Evolutionary conservation across 768 basidiomycete genomes (phyloP), one percentile per base, ranked within the genome.

Genomic region (Suillus cothurnatus): DNA sequence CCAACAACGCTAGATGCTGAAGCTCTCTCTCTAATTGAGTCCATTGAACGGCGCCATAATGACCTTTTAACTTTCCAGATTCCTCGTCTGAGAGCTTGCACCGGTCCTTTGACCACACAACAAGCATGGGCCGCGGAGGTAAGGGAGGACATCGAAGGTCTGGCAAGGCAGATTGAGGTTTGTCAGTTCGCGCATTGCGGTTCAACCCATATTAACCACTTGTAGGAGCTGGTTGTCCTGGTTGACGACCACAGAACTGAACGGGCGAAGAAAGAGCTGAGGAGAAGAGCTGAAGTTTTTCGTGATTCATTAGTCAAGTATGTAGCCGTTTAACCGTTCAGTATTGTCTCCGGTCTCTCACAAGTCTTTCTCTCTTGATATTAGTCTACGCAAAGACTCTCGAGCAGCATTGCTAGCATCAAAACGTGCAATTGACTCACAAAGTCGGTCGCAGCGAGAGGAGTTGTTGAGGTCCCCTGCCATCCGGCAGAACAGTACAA

Each of bases 71-170:
- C 87, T 14, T 88, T 87, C 69, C 92, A 94, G 74, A 82, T 97
- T 39, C 92, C 94, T 1, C 86, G 91, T 2, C 80, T 97, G 59
- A 81, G 83, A 11, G 71, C 79, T 61, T 96, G 92, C 74, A 80
- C 76, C 11, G 93, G 91, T 0, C 90, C 94, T 1, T 78, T 92
- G 12, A 74, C 82, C 0, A 72, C 86, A 3, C 95, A 97, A 69
- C 90, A 95, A 72, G 84, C 86, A 57, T 81, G 90, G 61, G 87
- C 88, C 1, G 86, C 86, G 5, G 93, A 94, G 72, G 75, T 95
- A 64, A 81, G 93, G 36, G 90, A 90, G 61, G 94, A 95, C 71
- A 77, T 94, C 21, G 88, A 89, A 43, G 71, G 78, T 0, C 81
- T 91, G 26, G 79, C 81, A 8, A 80, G 81, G 45, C 86, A 89